Conservation (phyloP, 2,329 filamentous ascomycete species). For the Blumeriella jaapii region DNA sequence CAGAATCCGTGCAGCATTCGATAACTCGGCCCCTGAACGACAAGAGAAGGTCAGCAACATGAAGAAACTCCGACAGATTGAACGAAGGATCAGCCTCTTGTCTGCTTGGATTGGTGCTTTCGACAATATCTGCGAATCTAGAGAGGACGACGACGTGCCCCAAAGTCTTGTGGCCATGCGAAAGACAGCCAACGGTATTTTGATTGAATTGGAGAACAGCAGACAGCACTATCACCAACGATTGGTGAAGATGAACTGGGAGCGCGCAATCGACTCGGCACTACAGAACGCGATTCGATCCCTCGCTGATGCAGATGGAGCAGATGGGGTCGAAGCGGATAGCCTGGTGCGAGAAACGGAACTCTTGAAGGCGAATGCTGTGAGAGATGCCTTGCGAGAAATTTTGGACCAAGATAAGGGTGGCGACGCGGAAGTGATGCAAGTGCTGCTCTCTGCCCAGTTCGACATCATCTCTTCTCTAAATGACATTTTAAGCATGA, state of each 20-base stretch:
- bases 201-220: conserved; percentile 81
- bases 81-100: conserved; percentile 75
- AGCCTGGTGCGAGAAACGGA: conserved; percentile 74
- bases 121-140: conserved; percentile 64
- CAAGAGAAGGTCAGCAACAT: conserved; percentile 68
- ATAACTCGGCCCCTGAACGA: conserved; percentile 66
- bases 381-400: conserved; percentile 64
- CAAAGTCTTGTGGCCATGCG: conserved; percentile 62
- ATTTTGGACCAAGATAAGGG: conserved; percentile 76
- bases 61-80: conserved; percentile 72
- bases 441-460: conserved; percentile 77
- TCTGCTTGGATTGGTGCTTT: conserved; percentile 90
- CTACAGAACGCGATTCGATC: conserved; percentile 76
- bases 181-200: conserved; percentile 78
- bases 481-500: conserved; percentile 70
- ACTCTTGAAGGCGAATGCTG: conserved; percentile 70
- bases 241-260: conserved; percentile 73
- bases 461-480: conserved; percentile 84
- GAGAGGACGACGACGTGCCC: conserved; percentile 60
- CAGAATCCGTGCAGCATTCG: conserved; percentile 72
- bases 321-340: conserved; percentile 56
- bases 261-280: conserved; percentile 75
- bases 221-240: conserved; percentile 83
- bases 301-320: conserved; percentile 57
- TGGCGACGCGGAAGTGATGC: conserved; percentile 66